Evolutionary conservation across 106 monocot species (phyloP), one percentile per base, ranked within the genome.

Genomic region (Xerophyta viscosa): DNA sequence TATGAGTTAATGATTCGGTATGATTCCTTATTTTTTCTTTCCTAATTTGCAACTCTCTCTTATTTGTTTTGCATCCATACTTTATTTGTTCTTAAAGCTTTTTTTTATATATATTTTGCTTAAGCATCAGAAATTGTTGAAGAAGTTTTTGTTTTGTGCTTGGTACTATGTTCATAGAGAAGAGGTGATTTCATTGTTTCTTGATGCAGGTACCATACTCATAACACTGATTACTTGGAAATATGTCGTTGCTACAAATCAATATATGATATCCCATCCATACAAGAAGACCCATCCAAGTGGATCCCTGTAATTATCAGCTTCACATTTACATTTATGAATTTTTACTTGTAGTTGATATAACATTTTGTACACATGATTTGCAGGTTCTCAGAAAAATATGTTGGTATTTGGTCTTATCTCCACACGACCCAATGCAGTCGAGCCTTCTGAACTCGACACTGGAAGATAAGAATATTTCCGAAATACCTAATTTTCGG

Each of bases 1-100:
- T 98, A 90, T 64, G 74, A 98, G 57, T 47, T 82, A 27, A 98
- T 98, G 96, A 98, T 98, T 49, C 64, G 96, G 89, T 98, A 98
- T 45, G 48, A 8, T 24, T 8, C 10, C 39, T 39, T 58, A 48
- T 26, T 8, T 11, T 10, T 23, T 31, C 26, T 46, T 62, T 37
- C n/a, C n/a, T n/a, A n/a, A n/a, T 56, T 26, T 22, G 23, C 31
- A 51, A 22, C n/a, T 46, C 27, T 11, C 43, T 53, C 33, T 33
- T 11, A 33, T 5, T 33, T 33, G 5, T 33, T 6, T 33, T 6
- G 11, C n/a, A n/a, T n/a, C n/a, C n/a, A n/a, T n/a, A n/a, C n/a
- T n/a, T n/a, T n/a, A n/a, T n/a, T n/a, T n/a, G n/a, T n/a, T n/a
- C n/a, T n/a, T n/a, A n/a, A n/a, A n/a, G n/a, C n/a, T n/a, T n/a